Percentiles rank a stretch among this genome's conserved stretches.
Conservation (phyloP, 148 eudicot species). For the Persicaria tinctoria region DNA sequence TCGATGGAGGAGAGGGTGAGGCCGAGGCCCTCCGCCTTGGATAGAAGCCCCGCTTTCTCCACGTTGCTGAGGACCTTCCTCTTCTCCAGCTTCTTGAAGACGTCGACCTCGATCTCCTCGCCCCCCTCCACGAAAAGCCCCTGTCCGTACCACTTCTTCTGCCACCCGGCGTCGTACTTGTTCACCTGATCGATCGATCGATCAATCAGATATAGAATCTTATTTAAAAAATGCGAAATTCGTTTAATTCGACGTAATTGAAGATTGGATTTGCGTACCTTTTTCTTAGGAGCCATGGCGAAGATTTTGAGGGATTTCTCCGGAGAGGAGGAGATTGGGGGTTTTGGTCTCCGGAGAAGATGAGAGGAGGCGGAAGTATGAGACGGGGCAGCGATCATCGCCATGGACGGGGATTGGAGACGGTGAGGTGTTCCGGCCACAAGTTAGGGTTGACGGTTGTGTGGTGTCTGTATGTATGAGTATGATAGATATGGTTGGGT, state of each 20-base stretch:
- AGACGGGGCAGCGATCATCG: constrained; percentile 1
- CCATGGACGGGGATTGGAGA: neutral
- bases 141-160: constrained; percentile 85
- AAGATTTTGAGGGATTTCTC: constrained; percentile 31
- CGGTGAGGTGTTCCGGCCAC: neutral
- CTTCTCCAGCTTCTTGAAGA: constrained; percentile 80
- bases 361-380: neutral
- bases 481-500: neutral
- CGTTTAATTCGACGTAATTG: too few relatives aligned
- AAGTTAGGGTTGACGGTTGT: neutral
- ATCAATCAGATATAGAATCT: neutral
- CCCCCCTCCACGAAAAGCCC: constrained; percentile 81
- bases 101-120: constrained; percentile 73
- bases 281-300: constrained; percentile 83
- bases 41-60: constrained; percentile 75
- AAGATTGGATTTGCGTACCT: constrained; percentile 32
- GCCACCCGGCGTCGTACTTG: constrained; percentile 66
- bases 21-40: constrained; percentile 80
- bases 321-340: constrained; percentile 9
- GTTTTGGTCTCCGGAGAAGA: constrained; percentile 4
- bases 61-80: constrained; percentile 77
- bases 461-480: neutral
- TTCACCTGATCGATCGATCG: constrained; percentile 49
- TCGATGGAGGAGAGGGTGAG: constrained; percentile 81
- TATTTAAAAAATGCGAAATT: neutral